Evolutionary conservation across 1,284 basidiomycete genomes (phyloP).

Genomic region (Cystobasidium sp.): DNA sequence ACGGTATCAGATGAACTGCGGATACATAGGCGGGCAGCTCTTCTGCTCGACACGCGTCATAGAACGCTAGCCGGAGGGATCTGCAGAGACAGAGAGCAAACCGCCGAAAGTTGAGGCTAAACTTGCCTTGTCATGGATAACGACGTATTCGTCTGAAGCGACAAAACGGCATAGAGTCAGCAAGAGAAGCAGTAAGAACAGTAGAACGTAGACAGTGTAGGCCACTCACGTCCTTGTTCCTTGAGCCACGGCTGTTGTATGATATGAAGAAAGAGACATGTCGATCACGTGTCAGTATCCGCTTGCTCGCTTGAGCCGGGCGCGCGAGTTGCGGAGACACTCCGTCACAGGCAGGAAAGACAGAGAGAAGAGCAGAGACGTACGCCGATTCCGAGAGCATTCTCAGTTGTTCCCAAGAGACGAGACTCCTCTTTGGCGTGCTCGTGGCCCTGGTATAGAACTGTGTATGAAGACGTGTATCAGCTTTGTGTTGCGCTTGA

Average conservation of each 20-base stretch:
- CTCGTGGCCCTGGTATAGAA: slow-evolving; percentile 36
- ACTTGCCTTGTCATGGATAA: slow-evolving; percentile 72
- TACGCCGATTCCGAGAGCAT: slow-evolving; percentile 60
- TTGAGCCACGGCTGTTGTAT: slow-evolving; percentile 55
- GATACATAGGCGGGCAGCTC: too few relatives aligned
- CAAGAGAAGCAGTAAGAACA: not conserved
- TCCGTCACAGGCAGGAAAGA: slow-evolving; percentile 23
- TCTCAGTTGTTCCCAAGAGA: slow-evolving; percentile 87
- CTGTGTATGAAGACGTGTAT: not conserved
- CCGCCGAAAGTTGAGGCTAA: slow-evolving; percentile 13
- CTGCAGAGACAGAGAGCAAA: not conserved
- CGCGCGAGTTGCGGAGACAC: slow-evolving; percentile 20
- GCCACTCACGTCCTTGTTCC: slow-evolving; percentile 74
- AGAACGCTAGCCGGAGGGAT: not conserved
- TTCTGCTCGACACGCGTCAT: not conserved
- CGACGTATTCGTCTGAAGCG: slow-evolving; percentile 54
- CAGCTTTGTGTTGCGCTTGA: too few relatives aligned
- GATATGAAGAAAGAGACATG: not conserved
- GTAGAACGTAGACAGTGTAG: not conserved
- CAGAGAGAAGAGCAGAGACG: not conserved
- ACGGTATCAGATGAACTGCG: too few relatives aligned
- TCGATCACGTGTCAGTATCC: slow-evolving; percentile 19
- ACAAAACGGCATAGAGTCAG: slow-evolving; percentile 41
- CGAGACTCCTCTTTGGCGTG: slow-evolving; percentile 65
- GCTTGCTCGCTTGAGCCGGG: not conserved